phyloP scores from a whole-genome alignment of 305 asterid species.

The Andrographis paniculata region DNA sequence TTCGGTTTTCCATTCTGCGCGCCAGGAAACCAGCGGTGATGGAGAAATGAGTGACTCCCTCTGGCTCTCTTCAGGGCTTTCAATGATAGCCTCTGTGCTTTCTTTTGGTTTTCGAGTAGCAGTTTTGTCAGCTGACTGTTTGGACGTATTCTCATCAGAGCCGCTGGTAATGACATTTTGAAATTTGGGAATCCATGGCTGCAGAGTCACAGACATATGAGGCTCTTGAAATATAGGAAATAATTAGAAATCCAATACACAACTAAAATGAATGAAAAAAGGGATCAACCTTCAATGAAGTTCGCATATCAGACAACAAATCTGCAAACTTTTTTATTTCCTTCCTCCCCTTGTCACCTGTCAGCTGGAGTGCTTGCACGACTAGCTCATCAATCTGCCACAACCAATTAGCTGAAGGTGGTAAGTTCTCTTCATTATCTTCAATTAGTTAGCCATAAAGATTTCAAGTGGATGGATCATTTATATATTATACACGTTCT shows the following conservation, averaged over 20 bases:
- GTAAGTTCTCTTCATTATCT: slow-evolving; percentile 9
- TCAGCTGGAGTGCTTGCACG: slow-evolving; percentile 46
- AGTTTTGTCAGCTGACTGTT: slow-evolving; percentile 25
- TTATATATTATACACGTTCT: no score
- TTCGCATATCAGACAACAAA: slow-evolving; percentile 57
- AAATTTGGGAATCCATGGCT: slow-evolving; percentile 80
- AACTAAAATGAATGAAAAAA: slow-evolving; percentile 11
- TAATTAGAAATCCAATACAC: slow-evolving; percentile 5
- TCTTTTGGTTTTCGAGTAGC: slow-evolving; percentile 20
- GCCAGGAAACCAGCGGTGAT: slow-evolving; percentile 93
- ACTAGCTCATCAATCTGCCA: slow-evolving; percentile 87
- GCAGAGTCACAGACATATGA: slow-evolving; percentile 29
- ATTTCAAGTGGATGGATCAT: no score
- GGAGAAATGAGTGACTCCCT: slow-evolving; percentile 73
- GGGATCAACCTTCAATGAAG: slow-evolving; percentile 58
- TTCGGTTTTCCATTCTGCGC: slow-evolving; percentile 56
- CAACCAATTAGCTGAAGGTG: slow-evolving; percentile 12
- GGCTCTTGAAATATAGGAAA: slow-evolving; percentile 9
- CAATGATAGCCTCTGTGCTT: slow-evolving; percentile 16
- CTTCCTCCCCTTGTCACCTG: slow-evolving; percentile 32
- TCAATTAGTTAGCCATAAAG: slow-evolving; percentile 9
- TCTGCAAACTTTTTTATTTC: slow-evolving; percentile 65
- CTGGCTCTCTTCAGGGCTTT: slow-evolving; percentile 57
- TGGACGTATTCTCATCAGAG: slow-evolving; percentile 27
- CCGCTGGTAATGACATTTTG: slow-evolving; percentile 35